Evolutionary conservation across 1,284 basidiomycete genomes (phyloP).

Genomic region (Marasmius fiardii): DNA sequence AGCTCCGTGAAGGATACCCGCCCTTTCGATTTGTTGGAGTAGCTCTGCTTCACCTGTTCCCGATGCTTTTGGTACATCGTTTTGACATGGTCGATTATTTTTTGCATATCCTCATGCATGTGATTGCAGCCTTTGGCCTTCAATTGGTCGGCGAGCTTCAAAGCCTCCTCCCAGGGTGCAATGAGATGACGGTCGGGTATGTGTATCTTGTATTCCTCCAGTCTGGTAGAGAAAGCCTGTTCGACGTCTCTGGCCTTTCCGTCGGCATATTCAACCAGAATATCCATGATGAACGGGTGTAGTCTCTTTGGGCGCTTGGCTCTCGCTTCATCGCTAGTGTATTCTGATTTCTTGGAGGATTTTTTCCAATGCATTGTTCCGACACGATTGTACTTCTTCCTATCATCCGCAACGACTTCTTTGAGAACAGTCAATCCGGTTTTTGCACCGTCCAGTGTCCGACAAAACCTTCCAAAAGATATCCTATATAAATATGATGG

Average conservation of each 20-base stretch:
- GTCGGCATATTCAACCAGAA: conserved; percentile 26
- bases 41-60: conserved; percentile 4
- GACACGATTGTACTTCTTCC: conserved; percentile 23
- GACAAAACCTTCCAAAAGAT: conserved; percentile 46
- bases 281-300: conserved; percentile 49
- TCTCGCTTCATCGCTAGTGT: conserved; percentile 14
- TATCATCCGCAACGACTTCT: conserved; percentile 27
- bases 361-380: conserved; percentile 36
- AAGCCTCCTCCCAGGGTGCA: conserved; percentile 34
- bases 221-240: conserved; percentile 26
- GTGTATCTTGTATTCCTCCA: conserved; percentile 16
- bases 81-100: conserved; percentile 28
- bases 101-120: conserved; percentile 23
- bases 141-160: conserved; percentile 7
- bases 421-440: conserved; percentile 48
- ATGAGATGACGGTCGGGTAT: conserved; percentile 32
- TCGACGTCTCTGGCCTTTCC: conserved; percentile 18
- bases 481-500: neutral
- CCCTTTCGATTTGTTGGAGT: neutral
- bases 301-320: conserved; percentile 15
- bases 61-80: conserved; percentile 17
- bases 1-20: conserved; percentile 33
- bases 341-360: conserved; percentile 15
- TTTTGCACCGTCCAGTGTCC: conserved; percentile 56
- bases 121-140: conserved; percentile 8